Conservation (phyloP, 306 rosid species). For the Vigna unguiculata region DNA sequence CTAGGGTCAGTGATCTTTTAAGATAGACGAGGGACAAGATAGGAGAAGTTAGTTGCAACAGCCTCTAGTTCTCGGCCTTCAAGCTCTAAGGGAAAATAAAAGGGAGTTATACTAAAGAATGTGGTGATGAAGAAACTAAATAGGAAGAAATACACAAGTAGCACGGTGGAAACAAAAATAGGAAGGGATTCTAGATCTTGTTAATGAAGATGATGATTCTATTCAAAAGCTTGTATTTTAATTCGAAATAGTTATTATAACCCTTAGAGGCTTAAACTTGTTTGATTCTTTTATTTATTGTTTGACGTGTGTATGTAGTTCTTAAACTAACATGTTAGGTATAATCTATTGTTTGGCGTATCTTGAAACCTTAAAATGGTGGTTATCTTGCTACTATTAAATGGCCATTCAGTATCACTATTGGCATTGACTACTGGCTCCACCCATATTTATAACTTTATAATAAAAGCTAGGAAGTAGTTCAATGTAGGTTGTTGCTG, state of each 20-base stretch:
- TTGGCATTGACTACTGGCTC: neutral
- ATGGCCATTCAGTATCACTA: neutral
- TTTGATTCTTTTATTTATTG: neutral
- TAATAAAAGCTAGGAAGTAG: neutral
- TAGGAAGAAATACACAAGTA: no score
- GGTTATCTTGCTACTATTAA: neutral
- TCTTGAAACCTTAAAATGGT: neutral
- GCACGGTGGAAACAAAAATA: neutral
- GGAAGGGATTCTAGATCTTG: neutral
- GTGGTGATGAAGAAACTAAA: no score
- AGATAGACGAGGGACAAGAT: no score
- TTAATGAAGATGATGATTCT: neutral
- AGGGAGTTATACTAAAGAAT: no score
- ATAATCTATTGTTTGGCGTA: neutral
- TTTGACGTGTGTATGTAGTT: neutral
- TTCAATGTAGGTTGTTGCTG: neutral
- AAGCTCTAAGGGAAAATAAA: no score
- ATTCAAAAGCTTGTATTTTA: neutral
- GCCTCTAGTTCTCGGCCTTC: no score
- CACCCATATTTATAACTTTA: neutral
- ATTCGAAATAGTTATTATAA: neutral
- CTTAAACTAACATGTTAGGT: neutral
- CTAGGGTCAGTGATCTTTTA: no score
- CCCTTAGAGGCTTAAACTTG: neutral
- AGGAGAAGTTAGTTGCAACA: no score